These are phyloP conservation scores for Floccularia luteovirens DNA, from an alignment of 768 basidiomycete species.

Conservation along the genomic window DNA sequence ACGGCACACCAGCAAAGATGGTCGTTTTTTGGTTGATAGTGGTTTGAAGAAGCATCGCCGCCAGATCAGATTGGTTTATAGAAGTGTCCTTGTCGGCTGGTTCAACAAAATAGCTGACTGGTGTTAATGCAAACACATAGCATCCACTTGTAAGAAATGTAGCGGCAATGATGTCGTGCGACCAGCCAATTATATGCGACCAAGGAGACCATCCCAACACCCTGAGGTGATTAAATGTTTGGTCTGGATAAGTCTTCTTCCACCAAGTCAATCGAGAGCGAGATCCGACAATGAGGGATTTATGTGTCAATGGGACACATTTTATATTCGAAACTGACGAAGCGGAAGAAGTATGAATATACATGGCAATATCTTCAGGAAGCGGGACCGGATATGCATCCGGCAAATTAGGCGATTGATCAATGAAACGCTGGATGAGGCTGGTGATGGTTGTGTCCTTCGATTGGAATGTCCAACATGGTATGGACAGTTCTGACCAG, in stretches of 20 bases:
- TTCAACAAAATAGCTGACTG: slow-evolving; percentile 16
- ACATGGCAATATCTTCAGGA: slow-evolving; percentile 15
- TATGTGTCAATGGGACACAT: slow-evolving; percentile 23
- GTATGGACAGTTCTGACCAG: slow-evolving; percentile 11
- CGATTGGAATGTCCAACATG: slow-evolving; percentile 12
- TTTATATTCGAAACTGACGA: slow-evolving; percentile 23
- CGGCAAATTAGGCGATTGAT: slow-evolving; percentile 14
- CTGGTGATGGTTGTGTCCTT: slow-evolving; percentile 19
- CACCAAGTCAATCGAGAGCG: slow-evolving; percentile 16
- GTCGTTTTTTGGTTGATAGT: slow-evolving; percentile 15
- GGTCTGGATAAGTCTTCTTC: slow-evolving; percentile 9
- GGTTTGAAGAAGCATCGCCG: slow-evolving; percentile 15
- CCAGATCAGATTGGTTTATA: slow-evolving; percentile 16
- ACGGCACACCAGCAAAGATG: slow-evolving; percentile 22
- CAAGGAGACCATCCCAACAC: slow-evolving; percentile 25
- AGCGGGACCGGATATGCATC: slow-evolving; percentile 12
- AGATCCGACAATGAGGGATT: slow-evolving; percentile 16
- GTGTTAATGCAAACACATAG: slow-evolving; percentile 22
- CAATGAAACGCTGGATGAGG: slow-evolving; percentile 18
- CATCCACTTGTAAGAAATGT: slow-evolving; percentile 20
- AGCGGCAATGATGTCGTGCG: slow-evolving; percentile 17
- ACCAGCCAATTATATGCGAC: slow-evolving; percentile 22
- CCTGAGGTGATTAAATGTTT: slow-evolving; percentile 13
- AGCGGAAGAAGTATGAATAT: slow-evolving; percentile 26
- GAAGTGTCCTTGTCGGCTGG: slow-evolving; percentile 5